Evolutionary conservation across 768 basidiomycete species (phyloP), one percentile per base, ranked within the genome.

Genomic region (Crucibulum laeve): DNA sequence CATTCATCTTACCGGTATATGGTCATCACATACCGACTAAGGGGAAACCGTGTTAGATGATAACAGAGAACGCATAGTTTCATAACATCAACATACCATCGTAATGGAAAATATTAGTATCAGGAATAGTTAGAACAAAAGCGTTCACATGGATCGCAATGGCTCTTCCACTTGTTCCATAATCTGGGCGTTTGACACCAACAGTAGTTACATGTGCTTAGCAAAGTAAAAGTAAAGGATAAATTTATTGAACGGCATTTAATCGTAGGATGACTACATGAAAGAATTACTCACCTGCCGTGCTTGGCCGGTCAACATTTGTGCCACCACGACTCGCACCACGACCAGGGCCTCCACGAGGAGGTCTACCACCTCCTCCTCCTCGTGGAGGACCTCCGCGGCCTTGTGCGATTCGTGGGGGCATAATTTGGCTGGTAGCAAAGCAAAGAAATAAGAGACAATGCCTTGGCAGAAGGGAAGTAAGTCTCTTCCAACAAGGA

Each of bases 71-170:
- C 2, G 17, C 38, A 7, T 10, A 42, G 49, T 44, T 19, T 38
- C 45, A 46, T 39, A 22, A 28, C 13, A 30, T 14, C 4, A 11
- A 40, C 41, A 6, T 25, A 82, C 82, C 79, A 53, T 89, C 86
- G 49, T 89, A 88, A 43, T 89, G 87, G 41, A 77, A 70, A n/a
- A 89, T 83, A 3, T 71, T 71, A 0, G 54, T 59, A 10, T 81
- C 68, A 0, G 82, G 74, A 1, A 82, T 69, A 0, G 62, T 60
- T 3, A 71, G 65, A 10, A 57, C 53, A 50, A 83, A 86, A 24
- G 80, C 73, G 56, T 85, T 90, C 25, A 68, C 63, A 19, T 38
- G 40, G 49, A 58, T 11, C 49, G 52, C 22, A 73, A 37, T n/a
- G 11, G 19, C 14, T n/a, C 3, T 37, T 13, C 35, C 65, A 1